Percentiles rank a stretch among this genome's conserved stretches.
Conservation (phyloP, 768 basidiomycete genomes). For the Suillus decipiens region DNA sequence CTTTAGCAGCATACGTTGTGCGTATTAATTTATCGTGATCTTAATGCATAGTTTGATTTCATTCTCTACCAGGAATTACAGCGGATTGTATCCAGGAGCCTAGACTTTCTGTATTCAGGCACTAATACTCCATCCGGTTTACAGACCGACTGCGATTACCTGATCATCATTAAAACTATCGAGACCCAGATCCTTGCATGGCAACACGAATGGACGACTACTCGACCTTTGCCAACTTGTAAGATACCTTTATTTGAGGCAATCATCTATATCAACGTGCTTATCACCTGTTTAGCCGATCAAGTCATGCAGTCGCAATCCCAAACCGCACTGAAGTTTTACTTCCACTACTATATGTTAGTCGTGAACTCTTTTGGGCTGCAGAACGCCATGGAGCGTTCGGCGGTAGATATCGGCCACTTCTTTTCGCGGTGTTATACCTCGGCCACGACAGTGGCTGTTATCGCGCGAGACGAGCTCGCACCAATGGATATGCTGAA, state of each 20-base stretch:
- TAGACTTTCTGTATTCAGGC: constrained; percentile 89
- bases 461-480: constrained; percentile 75
- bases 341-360: constrained; percentile 82
- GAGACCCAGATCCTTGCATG: constrained; percentile 73
- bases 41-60: constrained; percentile 10
- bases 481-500: constrained; percentile 75
- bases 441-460: constrained; percentile 68
- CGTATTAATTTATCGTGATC: constrained; percentile 28
- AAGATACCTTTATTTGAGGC: constrained; percentile 11
- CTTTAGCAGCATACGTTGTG: constrained; percentile 78
- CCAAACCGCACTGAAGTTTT: constrained; percentile 55
- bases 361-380: constrained; percentile 96
- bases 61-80: constrained; percentile 67
- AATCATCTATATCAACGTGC: not conserved
- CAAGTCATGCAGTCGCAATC: constrained; percentile 29
- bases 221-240: constrained; percentile 22
- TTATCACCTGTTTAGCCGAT: constrained; percentile 23
- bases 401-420: constrained; percentile 71
- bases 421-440: constrained; percentile 82
- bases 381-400: constrained; percentile 89
- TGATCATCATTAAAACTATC: constrained; percentile 80
- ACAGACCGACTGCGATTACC: constrained; percentile 81
- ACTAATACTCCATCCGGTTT: constrained; percentile 80
- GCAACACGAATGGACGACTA: constrained; percentile 52
- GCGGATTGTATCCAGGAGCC: constrained; percentile 82